Conservation (phyloP, 768 basidiomycete species). For the Dioszegia crocea region DNA sequence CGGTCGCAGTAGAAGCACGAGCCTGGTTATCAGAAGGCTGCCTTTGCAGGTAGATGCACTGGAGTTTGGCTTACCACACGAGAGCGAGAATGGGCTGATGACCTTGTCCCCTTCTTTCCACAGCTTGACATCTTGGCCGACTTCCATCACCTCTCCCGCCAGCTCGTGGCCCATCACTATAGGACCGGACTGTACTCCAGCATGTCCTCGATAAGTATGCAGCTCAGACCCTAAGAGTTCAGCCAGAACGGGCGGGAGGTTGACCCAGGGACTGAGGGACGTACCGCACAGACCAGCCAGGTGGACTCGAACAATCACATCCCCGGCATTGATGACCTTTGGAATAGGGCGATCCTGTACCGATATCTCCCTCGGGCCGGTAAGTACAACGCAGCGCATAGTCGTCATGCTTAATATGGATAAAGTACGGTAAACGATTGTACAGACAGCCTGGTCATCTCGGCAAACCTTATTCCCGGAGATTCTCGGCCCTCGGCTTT, state of each 20-base stretch:
- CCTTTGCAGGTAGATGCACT: no score
- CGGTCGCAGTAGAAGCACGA: constrained; percentile 44
- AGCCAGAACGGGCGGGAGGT: background rate
- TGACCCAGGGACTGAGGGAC: constrained; percentile 1
- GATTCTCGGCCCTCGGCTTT: background rate
- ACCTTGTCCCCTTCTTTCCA: constrained; percentile 48
- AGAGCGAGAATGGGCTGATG: constrained; percentile 41
- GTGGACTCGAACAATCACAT: constrained; percentile 38
- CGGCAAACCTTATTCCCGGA: background rate
- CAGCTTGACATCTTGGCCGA: constrained; percentile 36
- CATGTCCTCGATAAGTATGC: constrained; percentile 34
- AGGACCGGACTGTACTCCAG: constrained; percentile 13
- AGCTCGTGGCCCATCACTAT: constrained; percentile 45
- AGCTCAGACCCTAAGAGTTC: constrained; percentile 36
- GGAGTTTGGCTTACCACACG: constrained; percentile 39
- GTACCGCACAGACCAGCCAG: constrained; percentile 37
- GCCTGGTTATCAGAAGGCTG: constrained; percentile 18
- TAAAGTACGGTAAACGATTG: no score
- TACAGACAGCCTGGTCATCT: no score
- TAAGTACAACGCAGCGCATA: constrained; percentile 36
- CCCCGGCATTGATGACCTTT: constrained; percentile 12
- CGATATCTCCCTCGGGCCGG: constrained; percentile 15
- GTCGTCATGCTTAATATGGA: background rate
- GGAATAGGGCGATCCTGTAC: constrained; percentile 25
- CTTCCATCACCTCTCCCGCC: constrained; percentile 28